Evolutionary conservation across 768 basidiomycete genomes (phyloP).

Genomic region (Auricularia heimuer): DNA sequence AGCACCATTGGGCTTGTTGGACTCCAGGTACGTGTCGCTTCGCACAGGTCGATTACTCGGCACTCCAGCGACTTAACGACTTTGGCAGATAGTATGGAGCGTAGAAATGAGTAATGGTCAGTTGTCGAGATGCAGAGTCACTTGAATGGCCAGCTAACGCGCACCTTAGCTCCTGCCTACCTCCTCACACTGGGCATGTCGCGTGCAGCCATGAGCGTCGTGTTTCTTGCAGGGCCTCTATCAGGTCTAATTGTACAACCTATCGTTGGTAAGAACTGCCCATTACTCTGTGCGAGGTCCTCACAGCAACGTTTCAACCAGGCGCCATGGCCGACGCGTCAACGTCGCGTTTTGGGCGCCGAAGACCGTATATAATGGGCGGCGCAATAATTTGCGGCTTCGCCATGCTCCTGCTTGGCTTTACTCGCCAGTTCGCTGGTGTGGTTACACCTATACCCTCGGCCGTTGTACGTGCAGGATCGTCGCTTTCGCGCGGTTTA

Average conservation of each 20-base stretch:
- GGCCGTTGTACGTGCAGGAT: constrained; percentile 20
- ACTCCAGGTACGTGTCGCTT: constrained; percentile 39
- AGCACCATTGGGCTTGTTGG: constrained; percentile 75
- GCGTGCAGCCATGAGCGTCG: constrained; percentile 79
- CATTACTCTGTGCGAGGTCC: not conserved
- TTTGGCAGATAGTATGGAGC: constrained; percentile 61
- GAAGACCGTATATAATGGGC: constrained; percentile 76
- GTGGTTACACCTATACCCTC: constrained; percentile 30
- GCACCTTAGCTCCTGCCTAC: constrained; percentile 61
- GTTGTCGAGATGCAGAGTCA: not conserved
- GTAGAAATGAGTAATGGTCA: constrained; percentile 88
- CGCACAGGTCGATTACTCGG: not conserved
- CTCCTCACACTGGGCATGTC: constrained; percentile 79
- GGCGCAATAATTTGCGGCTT: constrained; percentile 56
- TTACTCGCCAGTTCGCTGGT: constrained; percentile 57
- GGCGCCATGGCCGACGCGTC: constrained; percentile 74
- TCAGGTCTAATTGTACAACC: constrained; percentile 90
- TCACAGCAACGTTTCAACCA: constrained; percentile 7
- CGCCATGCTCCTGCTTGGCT: constrained; percentile 78
- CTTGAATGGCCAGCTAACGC: constrained; percentile 24
- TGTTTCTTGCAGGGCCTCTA: constrained; percentile 86
- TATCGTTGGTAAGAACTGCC: constrained; percentile 50
- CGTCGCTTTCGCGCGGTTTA: not conserved
- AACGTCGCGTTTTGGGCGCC: constrained; percentile 71
- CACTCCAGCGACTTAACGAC: not conserved